phyloP scores from a whole-genome alignment of 805 yeast genomes.

The Cyberlindnera euphorbiiphila region DNA sequence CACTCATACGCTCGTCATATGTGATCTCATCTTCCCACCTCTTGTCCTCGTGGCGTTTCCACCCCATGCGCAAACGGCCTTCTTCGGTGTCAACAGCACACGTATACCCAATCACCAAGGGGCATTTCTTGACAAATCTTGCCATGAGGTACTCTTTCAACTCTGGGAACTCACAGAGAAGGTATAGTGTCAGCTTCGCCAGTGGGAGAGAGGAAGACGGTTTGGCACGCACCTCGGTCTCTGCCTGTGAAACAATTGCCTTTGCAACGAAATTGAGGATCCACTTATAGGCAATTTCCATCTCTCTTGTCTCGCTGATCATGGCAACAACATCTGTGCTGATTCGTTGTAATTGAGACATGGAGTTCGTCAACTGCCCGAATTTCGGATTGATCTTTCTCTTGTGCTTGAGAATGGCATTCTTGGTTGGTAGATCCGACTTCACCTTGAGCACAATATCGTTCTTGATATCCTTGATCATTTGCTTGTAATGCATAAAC shows the following conservation, averaged over 20 bases:
- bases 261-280: slow-evolving; percentile 80
- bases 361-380: slow-evolving; percentile 83
- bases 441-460: slow-evolving; percentile 55
- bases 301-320: slow-evolving; percentile 43
- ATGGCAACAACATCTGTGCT: slow-evolving; percentile 47
- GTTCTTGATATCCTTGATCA: slow-evolving; percentile 54
- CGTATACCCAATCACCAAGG: slow-evolving; percentile 77
- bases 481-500: slow-evolving; percentile 46
- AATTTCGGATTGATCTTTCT: slow-evolving; percentile 82
- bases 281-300: slow-evolving; percentile 63
- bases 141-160: slow-evolving; percentile 49
- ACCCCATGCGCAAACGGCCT: slow-evolving; percentile 85
- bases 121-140: slow-evolving; percentile 87
- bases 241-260: slow-evolving; percentile 85
- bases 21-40: slow-evolving; percentile 53
- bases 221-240: slow-evolving; percentile 80
- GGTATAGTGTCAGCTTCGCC: slow-evolving; percentile 55
- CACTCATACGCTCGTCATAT: slow-evolving; percentile 84
- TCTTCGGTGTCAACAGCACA: slow-evolving; percentile 75
- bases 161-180: slow-evolving; percentile 47
- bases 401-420: slow-evolving; percentile 53
- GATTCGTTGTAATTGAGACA: slow-evolving; percentile 51
- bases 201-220: slow-evolving; percentile 78
- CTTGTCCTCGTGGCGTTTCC: slow-evolving; percentile 50
- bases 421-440: slow-evolving; percentile 49